Evolutionary conservation across 129 eudicot species (phyloP).

Genomic region (Arctium lappa): DNA sequence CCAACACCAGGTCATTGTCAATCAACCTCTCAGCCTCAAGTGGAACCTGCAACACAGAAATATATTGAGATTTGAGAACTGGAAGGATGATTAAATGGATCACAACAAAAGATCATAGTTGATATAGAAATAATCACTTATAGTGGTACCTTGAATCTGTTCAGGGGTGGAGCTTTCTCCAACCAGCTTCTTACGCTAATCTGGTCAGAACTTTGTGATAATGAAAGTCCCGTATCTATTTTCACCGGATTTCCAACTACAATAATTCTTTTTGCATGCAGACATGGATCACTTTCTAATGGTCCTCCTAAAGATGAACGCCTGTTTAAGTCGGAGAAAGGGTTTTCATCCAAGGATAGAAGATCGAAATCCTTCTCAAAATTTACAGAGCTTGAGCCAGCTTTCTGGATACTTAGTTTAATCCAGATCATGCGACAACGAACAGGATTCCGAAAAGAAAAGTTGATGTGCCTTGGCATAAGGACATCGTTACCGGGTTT

Average conservation of each 20-base stretch:
- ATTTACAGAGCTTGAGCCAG: conserved; percentile 65
- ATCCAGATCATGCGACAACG: conserved; percentile 91
- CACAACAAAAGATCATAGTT: not conserved
- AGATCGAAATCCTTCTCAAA: conserved; percentile 60
- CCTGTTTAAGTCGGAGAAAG: conserved; percentile 50
- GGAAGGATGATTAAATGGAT: not conserved
- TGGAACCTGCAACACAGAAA: conserved; percentile 59
- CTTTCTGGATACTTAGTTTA: conserved; percentile 63
- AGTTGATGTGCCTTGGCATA: conserved; percentile 69
- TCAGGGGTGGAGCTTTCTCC: conserved; percentile 65
- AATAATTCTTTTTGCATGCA: conserved; percentile 81
- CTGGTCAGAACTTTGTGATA: conserved; percentile 58
- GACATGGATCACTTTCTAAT: conserved; percentile 58
- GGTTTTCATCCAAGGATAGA: conserved; percentile 83
- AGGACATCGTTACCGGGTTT: conserved; percentile 31
- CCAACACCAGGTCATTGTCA: conserved; percentile 70
- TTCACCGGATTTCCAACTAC: conserved; percentile 58
- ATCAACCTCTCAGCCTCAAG: conserved; percentile 82
- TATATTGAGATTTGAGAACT: not conserved
- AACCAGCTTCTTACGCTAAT: conserved; percentile 64
- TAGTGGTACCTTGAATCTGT: conserved; percentile 76
- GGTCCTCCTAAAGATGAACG: conserved; percentile 67
- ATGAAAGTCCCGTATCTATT: conserved; percentile 34
- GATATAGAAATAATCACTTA: not conserved
- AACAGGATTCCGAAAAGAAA: conserved; percentile 65